These are phyloP conservation scores for Serendipita indica DNA, from an alignment of 768 basidiomycete genomes.

Conservation along the genomic window DNA sequence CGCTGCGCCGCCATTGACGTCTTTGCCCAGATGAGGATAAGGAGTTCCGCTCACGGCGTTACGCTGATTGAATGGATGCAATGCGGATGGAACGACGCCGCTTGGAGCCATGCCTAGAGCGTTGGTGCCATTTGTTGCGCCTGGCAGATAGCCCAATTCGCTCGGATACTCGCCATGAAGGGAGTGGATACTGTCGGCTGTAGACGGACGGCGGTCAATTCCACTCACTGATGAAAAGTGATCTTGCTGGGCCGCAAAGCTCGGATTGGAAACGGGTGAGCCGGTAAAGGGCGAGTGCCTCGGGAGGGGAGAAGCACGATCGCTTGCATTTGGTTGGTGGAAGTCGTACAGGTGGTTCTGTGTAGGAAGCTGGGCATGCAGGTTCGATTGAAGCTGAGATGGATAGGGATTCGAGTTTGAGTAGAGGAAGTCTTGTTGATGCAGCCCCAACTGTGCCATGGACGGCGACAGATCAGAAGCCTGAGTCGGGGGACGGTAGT, in stretches of 20 bases:
- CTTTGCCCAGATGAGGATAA: not conserved
- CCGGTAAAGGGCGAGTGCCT: not conserved
- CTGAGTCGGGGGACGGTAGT: not conserved
- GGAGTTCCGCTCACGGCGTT: no score
- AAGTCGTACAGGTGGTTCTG: not conserved
- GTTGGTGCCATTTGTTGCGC: not conserved
- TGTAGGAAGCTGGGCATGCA: not conserved
- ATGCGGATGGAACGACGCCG: not conserved
- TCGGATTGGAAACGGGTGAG: not conserved
- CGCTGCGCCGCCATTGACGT: not conserved
- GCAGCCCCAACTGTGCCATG: constrained; percentile 6
- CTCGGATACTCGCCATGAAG: not conserved
- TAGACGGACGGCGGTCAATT: not conserved
- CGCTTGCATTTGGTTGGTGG: constrained; percentile 1
- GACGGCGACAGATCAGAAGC: constrained; percentile 1
- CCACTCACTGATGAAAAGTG: not conserved
- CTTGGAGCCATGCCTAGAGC: not conserved
- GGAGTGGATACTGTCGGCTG: not conserved
- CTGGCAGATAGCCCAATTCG: not conserved
- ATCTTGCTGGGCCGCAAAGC: constrained; percentile 1
- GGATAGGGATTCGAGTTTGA: not conserved
- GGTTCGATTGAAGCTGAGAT: not conserved
- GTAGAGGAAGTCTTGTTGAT: not conserved
- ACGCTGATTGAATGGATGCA: not conserved
- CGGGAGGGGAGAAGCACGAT: not conserved